Conservation (phyloP, 768 basidiomycete species). For the Exidia glandulosa region DNA sequence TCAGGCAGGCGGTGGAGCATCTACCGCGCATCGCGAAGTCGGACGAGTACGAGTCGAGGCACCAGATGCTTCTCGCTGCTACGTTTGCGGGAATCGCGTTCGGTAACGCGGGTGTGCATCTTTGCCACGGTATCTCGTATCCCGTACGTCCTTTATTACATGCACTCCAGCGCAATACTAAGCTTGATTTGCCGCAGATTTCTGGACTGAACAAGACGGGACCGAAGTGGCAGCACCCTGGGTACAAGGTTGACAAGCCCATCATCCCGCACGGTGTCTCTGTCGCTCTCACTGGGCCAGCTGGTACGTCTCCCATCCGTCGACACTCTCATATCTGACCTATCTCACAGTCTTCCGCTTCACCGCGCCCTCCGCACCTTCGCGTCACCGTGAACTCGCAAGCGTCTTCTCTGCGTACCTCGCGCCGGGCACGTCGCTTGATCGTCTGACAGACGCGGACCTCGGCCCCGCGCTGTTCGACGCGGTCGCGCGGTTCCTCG, state of each 20-base stretch:
- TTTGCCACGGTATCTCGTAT: constrained; percentile 85
- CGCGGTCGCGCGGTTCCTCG: constrained; percentile 80
- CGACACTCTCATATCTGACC: constrained; percentile 4
- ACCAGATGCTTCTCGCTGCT: constrained; percentile 89
- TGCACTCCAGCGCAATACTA: neutral
- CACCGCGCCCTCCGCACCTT: constrained; percentile 87
- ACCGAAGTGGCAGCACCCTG: constrained; percentile 83
- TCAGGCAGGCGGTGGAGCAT: constrained; percentile 78
- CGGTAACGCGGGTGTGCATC: constrained; percentile 85
- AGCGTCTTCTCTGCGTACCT: constrained; percentile 51
- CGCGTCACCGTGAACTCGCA: constrained; percentile 80
- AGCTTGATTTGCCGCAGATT: constrained; percentile 41
- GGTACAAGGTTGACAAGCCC: constrained; percentile 73
- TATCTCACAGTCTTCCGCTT: constrained; percentile 69
- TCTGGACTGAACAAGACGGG: constrained; percentile 92
- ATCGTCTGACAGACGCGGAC: constrained; percentile 65
- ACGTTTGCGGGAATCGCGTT: constrained; percentile 95
- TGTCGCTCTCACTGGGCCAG: constrained; percentile 83
- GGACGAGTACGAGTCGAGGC: constrained; percentile 71
- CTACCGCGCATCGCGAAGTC: constrained; percentile 75
- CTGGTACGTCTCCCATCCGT: constrained; percentile 36
- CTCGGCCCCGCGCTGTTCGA: constrained; percentile 73
- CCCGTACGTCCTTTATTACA: constrained; percentile 38
- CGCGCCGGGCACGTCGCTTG: constrained; percentile 47
- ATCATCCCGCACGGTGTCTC: constrained; percentile 91